A percentile compares a stretch with the other conserved stretches of the same genome.
Evolutionary conservation across 2,329 filamentous ascomycete species (phyloP).

Genomic region (Eutypella sp.): DNA sequence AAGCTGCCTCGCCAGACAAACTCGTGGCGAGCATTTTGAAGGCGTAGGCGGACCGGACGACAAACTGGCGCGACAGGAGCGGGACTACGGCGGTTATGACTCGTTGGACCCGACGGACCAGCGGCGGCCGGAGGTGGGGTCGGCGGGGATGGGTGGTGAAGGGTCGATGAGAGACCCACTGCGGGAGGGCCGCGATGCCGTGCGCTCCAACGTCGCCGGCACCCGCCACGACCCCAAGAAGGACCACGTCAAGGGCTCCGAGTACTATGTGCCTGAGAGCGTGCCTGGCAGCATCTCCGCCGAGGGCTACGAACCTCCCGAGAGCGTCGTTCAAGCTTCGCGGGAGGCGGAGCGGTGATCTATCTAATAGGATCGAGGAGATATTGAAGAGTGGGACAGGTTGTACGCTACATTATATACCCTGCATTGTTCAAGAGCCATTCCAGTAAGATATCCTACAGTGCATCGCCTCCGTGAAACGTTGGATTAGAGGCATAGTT

Average conservation of each 20-base stretch:
- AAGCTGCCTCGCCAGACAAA: conserved; percentile 29
- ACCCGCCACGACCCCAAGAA: conserved; percentile 32
- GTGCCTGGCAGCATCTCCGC: conserved; percentile 39
- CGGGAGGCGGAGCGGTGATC: conserved; percentile 20
- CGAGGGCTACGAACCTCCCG: conserved; percentile 36
- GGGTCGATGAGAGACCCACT: conserved; percentile 24
- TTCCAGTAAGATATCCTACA: too few relatives aligned
- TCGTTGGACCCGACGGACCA: conserved; percentile 21
- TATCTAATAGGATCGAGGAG: too few relatives aligned
- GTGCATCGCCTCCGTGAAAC: too few relatives aligned
- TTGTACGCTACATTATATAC: not conserved
- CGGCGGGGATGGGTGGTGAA: conserved; percentile 9
- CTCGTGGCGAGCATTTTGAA: conserved; percentile 39
- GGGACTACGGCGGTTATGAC: conserved; percentile 31
- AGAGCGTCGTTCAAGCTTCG: conserved; percentile 34
- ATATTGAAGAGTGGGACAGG: not conserved
- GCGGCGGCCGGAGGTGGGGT: conserved; percentile 8
- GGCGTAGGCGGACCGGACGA: conserved; percentile 36
- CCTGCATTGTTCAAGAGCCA: too few relatives aligned
- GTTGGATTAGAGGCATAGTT: too few relatives aligned
- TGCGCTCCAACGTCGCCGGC: conserved; percentile 33
- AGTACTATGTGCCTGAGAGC: conserved; percentile 36
- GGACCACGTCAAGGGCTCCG: conserved; percentile 33
- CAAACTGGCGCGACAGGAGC: conserved; percentile 27
- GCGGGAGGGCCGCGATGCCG: conserved; percentile 32